Evolutionary conservation across 768 basidiomycete species (phyloP).

Genomic region (Gloeostereum incarnatum): DNA sequence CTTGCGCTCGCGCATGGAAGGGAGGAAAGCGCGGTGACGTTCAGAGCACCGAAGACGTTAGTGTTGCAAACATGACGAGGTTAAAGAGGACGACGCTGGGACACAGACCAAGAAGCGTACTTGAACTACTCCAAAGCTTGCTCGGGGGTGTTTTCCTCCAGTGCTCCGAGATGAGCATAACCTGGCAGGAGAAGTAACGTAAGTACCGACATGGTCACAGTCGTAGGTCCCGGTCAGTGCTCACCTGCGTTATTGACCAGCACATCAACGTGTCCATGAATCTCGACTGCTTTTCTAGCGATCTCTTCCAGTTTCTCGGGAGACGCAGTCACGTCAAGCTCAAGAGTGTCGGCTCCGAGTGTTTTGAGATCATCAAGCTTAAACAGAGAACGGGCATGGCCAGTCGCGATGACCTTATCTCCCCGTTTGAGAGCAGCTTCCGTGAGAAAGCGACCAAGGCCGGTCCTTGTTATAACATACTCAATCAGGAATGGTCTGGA

Average conservation of each 20-base stretch:
- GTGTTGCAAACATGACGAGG: conserved; percentile 18
- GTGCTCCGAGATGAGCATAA: conserved; percentile 21
- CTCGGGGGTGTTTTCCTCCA: conserved; percentile 31
- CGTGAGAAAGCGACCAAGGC: conserved; percentile 29
- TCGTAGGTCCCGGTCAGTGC: no score
- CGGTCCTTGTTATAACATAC: conserved; percentile 19
- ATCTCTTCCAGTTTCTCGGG: conserved; percentile 9
- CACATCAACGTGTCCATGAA: conserved; percentile 14
- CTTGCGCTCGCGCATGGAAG: conserved; percentile 33
- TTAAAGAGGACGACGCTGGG: neutral
- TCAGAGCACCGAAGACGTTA: conserved; percentile 35
- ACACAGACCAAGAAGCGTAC: conserved; percentile 12
- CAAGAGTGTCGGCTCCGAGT: conserved; percentile 13
- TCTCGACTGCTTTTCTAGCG: conserved; percentile 14
- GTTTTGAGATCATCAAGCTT: conserved; percentile 21
- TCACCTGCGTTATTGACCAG: conserved; percentile 18
- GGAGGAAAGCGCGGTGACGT: conserved; percentile 37
- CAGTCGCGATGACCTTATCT: conserved; percentile 41
- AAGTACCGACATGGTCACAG: conserved; percentile 18
- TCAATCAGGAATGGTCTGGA: neutral
- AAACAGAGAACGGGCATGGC: conserved; percentile 23
- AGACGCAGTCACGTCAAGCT: conserved; percentile 15
- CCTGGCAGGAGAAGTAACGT: conserved; percentile 14
- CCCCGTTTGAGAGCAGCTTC: conserved; percentile 31
- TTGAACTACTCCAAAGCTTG: conserved; percentile 27